Percentiles rank a stretch among this genome's conserved stretches.
phyloP scores from a whole-genome alignment of 2,329 filamentous ascomycete species.

The Monosporascus sp. region DNA sequence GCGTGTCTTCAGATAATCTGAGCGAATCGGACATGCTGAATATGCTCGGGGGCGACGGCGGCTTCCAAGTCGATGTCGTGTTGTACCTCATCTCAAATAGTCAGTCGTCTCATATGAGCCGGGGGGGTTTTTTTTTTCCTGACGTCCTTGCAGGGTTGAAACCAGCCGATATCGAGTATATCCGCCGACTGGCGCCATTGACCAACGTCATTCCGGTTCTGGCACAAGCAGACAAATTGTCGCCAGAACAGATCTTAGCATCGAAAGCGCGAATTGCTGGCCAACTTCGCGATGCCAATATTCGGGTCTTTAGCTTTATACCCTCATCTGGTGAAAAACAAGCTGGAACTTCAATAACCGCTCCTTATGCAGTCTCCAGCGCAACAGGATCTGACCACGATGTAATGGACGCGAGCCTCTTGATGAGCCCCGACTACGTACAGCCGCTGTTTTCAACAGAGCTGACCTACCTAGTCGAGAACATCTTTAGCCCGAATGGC shows the following conservation, averaged over 20 bases:
- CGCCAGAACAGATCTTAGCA: conserved; percentile 47
- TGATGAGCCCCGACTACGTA: conserved; percentile 90
- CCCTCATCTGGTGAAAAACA: conserved; percentile 26
- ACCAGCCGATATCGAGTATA: conserved; percentile 63
- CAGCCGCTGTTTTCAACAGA: conserved; percentile 76
- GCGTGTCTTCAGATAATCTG: conserved; percentile 58
- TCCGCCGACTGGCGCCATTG: conserved; percentile 62
- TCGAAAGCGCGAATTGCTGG: conserved; percentile 56
- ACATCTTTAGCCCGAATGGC: conserved; percentile 72
- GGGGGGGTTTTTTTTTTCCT: not conserved
- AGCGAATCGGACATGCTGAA: conserved; percentile 70
- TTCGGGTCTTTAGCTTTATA: conserved; percentile 65
- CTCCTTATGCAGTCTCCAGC: conserved; percentile 74
- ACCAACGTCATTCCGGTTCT: conserved; percentile 86
- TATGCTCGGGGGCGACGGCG: conserved; percentile 75
- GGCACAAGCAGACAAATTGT: conserved; percentile 67
- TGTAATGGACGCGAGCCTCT: conserved; percentile 82
- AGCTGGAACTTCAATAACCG: conserved; percentile 22
- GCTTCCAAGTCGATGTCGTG: conserved; percentile 76
- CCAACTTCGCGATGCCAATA: conserved; percentile 50
- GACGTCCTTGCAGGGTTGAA: conserved; percentile 42
- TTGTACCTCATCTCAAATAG: conserved; percentile 75
- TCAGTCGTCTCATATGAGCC: conserved; percentile 35
- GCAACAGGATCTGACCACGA: conserved; percentile 66
- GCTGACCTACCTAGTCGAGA: conserved; percentile 61